Conservation (phyloP, 2,329 filamentous ascomycete genomes). For the Paecilomyces sp. region DNA sequence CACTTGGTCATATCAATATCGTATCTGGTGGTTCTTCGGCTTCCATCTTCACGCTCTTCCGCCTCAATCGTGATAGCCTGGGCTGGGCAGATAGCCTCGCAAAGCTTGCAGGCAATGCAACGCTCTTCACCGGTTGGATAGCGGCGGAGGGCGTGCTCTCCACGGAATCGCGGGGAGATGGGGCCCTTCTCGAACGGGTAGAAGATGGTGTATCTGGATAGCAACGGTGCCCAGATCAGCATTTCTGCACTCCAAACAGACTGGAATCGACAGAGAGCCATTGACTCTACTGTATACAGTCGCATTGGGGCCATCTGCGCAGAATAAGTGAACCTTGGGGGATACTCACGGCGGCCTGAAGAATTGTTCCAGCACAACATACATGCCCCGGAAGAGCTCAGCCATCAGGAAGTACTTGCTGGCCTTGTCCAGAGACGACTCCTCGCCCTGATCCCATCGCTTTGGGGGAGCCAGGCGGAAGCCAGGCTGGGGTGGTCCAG, state of each 20-base stretch:
- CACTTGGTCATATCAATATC: conserved; percentile 99
- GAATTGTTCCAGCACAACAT: conserved; percentile 93
- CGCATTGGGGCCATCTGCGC: background rate
- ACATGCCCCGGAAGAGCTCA: conserved; percentile 97
- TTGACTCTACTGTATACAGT: background rate
- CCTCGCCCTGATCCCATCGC: conserved; percentile 73
- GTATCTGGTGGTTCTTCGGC: conserved; percentile 90
- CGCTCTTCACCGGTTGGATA: conserved; percentile 98
- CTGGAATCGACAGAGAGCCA: background rate
- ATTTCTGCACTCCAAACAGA: background rate
- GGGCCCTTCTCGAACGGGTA: conserved; percentile 99
- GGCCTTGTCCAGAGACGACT: conserved; percentile 71
- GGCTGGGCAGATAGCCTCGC: conserved; percentile 95
- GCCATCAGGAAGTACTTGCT: conserved; percentile 93
- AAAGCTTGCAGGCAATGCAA: conserved; percentile 99
- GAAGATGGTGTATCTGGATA: conserved; percentile 86
- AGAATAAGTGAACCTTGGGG: conserved; percentile 1
- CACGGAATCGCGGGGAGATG: conserved; percentile 95
- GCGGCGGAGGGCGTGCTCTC: conserved; percentile 90
- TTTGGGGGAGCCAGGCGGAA: conserved; percentile 70
- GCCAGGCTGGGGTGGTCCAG: conserved; percentile 68
- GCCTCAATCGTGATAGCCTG: conserved; percentile 99
- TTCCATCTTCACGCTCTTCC: conserved; percentile 94
- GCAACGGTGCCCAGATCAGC: background rate
- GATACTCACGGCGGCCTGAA: conserved; percentile 88